These are phyloP conservation scores for Brassica carinata DNA, from an alignment of 345 rosid species.

Conservation along the genomic window DNA sequence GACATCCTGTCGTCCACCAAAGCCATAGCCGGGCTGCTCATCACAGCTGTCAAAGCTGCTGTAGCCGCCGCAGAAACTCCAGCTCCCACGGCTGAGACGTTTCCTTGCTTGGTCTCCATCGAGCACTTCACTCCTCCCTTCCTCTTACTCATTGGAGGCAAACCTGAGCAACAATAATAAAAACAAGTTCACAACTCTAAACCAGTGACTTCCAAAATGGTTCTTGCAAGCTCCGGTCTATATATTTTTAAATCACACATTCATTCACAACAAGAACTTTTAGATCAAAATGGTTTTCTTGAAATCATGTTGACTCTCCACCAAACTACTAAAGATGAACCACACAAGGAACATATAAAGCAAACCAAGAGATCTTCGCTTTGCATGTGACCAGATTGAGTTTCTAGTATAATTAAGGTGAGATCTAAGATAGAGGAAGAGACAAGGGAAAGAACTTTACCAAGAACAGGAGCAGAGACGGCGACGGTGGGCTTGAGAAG, in stretches of 20 bases:
- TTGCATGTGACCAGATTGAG: not conserved
- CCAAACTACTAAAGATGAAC: conserved; percentile 3
- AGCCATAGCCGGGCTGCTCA: conserved; percentile 78
- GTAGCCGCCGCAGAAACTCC: conserved; percentile 54
- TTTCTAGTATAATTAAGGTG: not conserved
- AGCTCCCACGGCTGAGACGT: conserved; percentile 29
- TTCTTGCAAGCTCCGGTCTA: conserved; percentile 6
- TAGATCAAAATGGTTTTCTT: not conserved
- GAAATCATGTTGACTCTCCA: conserved; percentile 1
- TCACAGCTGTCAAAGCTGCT: conserved; percentile 57
- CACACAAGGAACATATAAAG: not conserved
- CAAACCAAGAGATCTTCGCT: conserved; percentile 23
- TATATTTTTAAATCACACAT: not conserved
- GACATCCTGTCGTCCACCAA: conserved; percentile 88
- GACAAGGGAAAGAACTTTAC: conserved; percentile 40
- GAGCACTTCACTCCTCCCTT: conserved; percentile 68
- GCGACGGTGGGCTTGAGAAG: conserved; percentile 47
- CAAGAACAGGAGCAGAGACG: conserved; percentile 58
- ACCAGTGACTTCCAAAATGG: not conserved
- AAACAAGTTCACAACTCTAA: not conserved
- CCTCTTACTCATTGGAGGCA: conserved; percentile 56
- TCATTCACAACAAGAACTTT: not conserved
- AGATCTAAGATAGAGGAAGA: conserved; percentile 10
- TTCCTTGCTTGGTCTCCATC: conserved; percentile 41
- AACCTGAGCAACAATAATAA: conserved; percentile 47